phyloP scores from a whole-genome alignment of 148 eudicot genomes.

The Talinum fruticosum region DNA sequence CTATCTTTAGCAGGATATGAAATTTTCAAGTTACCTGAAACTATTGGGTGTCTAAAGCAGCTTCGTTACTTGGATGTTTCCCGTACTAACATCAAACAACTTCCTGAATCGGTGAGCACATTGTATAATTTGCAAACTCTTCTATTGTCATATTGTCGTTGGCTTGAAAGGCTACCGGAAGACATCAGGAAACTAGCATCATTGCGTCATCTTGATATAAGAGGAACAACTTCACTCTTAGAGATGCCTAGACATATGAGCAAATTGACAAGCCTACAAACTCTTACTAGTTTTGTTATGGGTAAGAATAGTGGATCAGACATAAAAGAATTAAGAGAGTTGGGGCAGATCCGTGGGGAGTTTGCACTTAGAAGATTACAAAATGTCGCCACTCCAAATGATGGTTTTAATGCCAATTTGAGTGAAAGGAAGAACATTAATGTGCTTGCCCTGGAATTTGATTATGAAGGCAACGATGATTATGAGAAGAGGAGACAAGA shows the following conservation, averaged over 20 bases:
- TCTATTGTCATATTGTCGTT: background rate
- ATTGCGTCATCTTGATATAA: slow-evolving; percentile 12
- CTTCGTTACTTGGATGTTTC: slow-evolving; percentile 14
- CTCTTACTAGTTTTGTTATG: slow-evolving; percentile 9
- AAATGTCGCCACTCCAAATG: background rate
- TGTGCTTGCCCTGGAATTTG: slow-evolving; percentile 3
- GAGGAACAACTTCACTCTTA: background rate
- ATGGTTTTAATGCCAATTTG: slow-evolving; percentile 6
- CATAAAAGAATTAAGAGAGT: slow-evolving; percentile 9
- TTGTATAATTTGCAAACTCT: slow-evolving; percentile 11
- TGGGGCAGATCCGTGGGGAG: background rate
- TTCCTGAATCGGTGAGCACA: slow-evolving; percentile 12
- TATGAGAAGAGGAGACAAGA: background rate
- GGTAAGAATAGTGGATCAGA: background rate
- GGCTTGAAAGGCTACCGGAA: background rate
- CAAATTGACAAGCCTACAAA: background rate
- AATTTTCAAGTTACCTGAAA: background rate
- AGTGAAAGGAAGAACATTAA: background rate
- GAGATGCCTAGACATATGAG: slow-evolving; percentile 13
- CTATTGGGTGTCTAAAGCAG: too few relatives aligned
- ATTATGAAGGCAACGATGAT: background rate
- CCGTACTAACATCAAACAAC: background rate
- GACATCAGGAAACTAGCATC: background rate
- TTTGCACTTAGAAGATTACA: slow-evolving; percentile 5
- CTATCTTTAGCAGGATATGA: background rate